phyloP scores from a whole-genome alignment of 2,329 filamentous ascomycete species.

The Fusarium robinianum region DNA sequence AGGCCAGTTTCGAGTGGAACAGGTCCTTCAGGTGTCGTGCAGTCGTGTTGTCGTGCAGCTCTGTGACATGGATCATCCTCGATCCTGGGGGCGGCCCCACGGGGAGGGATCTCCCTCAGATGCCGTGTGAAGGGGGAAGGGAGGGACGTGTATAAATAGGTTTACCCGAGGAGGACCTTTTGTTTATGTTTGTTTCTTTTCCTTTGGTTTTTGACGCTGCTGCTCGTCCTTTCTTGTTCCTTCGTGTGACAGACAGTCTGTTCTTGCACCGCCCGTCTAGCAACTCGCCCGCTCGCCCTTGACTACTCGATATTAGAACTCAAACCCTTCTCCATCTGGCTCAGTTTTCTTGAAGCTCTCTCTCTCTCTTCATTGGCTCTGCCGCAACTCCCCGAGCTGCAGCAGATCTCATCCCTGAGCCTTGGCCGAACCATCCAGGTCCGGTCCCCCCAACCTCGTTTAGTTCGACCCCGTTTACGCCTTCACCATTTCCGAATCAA shows the following conservation, averaged over 20 bases:
- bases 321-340: no score
- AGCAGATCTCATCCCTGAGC: background rate
- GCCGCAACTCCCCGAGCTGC: background rate
- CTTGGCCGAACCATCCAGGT: background rate
- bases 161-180: background rate
- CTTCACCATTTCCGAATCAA: conserved; percentile 20
- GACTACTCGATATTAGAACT: no score
- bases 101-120: conserved; percentile 8
- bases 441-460: background rate
- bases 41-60: conserved; percentile 11
- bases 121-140: background rate
- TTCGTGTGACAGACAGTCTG: background rate
- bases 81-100: conserved; percentile 17
- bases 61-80: conserved; percentile 28
- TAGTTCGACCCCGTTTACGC: background rate
- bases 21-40: conserved; percentile 24
- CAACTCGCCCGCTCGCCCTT: no score
- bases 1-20: conserved; percentile 14
- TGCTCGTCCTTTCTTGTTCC: background rate
- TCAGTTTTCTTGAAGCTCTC: conserved; percentile 2
- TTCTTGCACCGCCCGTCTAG: no score
- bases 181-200: background rate
- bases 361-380: background rate
- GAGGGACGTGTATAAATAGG: conserved; percentile 18
- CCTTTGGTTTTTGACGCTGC: conserved; percentile 3